Evolutionary conservation across 192 early-diverging fungal species (phyloP), one percentile per base, ranked within the genome.

Genomic region (Linnemannia schmuckeri): DNA sequence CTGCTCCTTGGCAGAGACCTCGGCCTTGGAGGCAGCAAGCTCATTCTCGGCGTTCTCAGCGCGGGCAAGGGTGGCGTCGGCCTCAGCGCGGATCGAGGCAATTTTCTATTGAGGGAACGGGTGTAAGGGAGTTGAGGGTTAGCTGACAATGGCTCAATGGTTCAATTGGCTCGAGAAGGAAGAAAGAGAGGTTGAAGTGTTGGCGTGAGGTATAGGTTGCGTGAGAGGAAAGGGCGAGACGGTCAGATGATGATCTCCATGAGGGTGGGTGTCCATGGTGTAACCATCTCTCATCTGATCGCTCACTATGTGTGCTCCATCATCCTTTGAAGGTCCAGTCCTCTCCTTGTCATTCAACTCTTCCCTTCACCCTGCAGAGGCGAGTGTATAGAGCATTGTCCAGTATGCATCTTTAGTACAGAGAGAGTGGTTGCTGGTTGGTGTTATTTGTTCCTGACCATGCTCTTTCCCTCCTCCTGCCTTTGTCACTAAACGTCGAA

Each of bases 1-100:
- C 84, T 94, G 93, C 55, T 96, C 96, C 85, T 94, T 95, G 82
- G 92, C 90, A 41, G 90, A 92, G 82, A 91, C 84, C 87, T 94
- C 92, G 71, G 82, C 87, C 88, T 91, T 88, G 38, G 90, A 73
- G 78, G 91, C 88, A 90, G 95, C 93, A 80, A 91, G 82, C 20
- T 91, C 90, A 44, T 78, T 84, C 89, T 95, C 94, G 66, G 92
- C 89, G 38, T 90, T 88, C 49, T 96, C 94, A 55, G 93, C 93
- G 55, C 92, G 91, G 75, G 90, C 91, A 76, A 72, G 85, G 70
- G 93, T 90, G 33, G 88, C 91, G 42, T 96, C 95, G 72, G 93
- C 85, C 84, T 96, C 94, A 70, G 91, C 89, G 66, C 95, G 95
- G 72, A 95, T 91, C 35, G 46, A 63, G 38, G 77, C 79, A 71